Base-by-base conservation (phyloP, 1,284 basidiomycete genomes). In the Papiliotrema laurentii region DNA sequence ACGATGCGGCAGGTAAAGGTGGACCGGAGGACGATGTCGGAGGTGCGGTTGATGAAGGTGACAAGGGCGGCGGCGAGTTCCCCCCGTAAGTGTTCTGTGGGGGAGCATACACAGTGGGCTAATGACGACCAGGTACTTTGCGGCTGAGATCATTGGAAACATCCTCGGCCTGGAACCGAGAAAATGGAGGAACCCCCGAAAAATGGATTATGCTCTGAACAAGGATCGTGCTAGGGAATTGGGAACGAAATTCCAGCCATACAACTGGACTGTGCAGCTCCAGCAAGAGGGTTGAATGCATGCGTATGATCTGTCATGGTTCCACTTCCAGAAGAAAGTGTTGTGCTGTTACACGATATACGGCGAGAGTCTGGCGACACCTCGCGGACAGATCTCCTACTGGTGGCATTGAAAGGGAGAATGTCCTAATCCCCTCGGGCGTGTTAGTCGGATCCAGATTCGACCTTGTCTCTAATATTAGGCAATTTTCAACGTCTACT, bases 61-160 rank as follows among this genome's bases (percentile, higher is more conserved):
- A 86, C 63, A 88, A 87, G 66, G 88, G 88, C 2, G 86, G 87
- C 11, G 87, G 88, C 13, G 85, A 88, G 53, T 97, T 96, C 64
- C 88, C 90, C 19, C 80, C 78, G 89, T 90, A 55, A 58, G 83
- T 76, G 28, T 14, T 34, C 2, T n/a, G n/a, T n/a, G n/a, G n/a
- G n/a, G n/a, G n/a, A n/a, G n/a, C n/a, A n/a, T n/a, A n/a, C n/a
- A n/a, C n/a, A 18, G 16, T 21, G 18, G 21, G 30, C 44, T 46
- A 30, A 35, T 34, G 41, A 16, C 39, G 14, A 45, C 34, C 26
- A 93, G 90, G 53, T 94, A 87, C 69, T 98, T 99, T 71, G 94
- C 92, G 0, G 85, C 82, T 5, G 94, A 98, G 71, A 92, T 98
- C 59, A 84, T 99, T 53, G 92, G 94, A 1, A 93, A 89, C 60